phyloP scores from a whole-genome alignment of 2,329 filamentous ascomycete genomes.

The Trichophyton verrucosum region DNA sequence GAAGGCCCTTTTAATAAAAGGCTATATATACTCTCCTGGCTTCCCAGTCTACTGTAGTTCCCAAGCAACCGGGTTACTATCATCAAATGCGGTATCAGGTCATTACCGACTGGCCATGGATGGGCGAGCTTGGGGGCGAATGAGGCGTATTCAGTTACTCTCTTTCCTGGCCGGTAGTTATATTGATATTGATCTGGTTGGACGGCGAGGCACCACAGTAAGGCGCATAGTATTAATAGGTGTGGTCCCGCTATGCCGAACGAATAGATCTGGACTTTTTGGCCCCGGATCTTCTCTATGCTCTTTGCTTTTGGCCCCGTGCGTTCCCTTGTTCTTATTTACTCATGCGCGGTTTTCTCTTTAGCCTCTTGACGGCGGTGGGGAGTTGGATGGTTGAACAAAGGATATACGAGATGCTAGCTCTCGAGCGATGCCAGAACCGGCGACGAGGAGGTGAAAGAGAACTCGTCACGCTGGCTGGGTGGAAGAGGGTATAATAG shows the following conservation, averaged over 20 bases:
- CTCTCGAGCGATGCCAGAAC: background rate
- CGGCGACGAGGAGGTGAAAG: background rate
- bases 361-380: background rate
- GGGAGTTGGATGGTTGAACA: background rate
- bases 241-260: background rate
- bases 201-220: background rate
- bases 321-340: background rate
- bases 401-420: background rate
- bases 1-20: background rate
- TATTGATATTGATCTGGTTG: background rate
- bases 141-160: background rate
- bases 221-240: background rate
- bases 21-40: background rate
- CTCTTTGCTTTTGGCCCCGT: background rate
- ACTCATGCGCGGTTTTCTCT: background rate
- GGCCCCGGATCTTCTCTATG: background rate
- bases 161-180: background rate
- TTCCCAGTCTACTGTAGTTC: background rate
- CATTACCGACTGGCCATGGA: background rate
- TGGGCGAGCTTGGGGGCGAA: background rate
- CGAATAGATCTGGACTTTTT: background rate
- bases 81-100: background rate
- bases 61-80: background rate
- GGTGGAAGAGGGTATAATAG: background rate
- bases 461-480: background rate